phyloP scores from a whole-genome alignment of 345 rosid genomes.

The Pistacia vera region DNA sequence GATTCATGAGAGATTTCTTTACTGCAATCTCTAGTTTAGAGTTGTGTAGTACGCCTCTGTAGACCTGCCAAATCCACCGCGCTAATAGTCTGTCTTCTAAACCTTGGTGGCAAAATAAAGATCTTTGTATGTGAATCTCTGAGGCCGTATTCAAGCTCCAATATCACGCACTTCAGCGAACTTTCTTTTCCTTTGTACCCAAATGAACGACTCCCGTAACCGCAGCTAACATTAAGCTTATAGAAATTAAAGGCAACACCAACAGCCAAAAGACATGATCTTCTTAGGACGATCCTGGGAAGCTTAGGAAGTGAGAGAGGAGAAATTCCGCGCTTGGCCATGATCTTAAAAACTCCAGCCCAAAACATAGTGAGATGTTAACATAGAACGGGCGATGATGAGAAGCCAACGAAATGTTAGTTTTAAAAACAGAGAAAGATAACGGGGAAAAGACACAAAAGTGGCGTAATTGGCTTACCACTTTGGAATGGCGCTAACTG shows the following conservation, averaged over 20 bases:
- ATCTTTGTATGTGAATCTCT: conserved; percentile 64
- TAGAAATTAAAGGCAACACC: conserved; percentile 49
- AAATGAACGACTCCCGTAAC: conserved; percentile 24
- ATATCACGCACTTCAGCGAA: conserved; percentile 69
- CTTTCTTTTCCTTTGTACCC: conserved; percentile 47
- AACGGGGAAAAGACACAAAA: conserved; percentile 37
- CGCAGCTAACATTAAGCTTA: conserved; percentile 22
- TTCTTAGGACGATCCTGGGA: conserved; percentile 44
- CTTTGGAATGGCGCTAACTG: conserved; percentile 39
- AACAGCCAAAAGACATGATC: conserved; percentile 39
- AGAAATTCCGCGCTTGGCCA: conserved; percentile 41
- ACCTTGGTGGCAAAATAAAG: conserved; percentile 62
- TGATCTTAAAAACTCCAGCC: conserved; percentile 72
- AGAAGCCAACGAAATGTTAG: conserved; percentile 65
- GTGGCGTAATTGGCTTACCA: conserved; percentile 42
- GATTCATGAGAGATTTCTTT: conserved; percentile 70
- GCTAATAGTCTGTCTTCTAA: conserved; percentile 54
- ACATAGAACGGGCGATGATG: conserved; percentile 50
- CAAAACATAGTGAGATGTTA: conserved; percentile 46
- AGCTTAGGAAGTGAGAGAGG: conserved; percentile 60
- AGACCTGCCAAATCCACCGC: conserved; percentile 72
- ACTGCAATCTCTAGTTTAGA: conserved; percentile 56
- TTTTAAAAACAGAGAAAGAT: conserved; percentile 40
- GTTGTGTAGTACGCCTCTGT: conserved; percentile 51
- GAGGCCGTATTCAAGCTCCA: conserved; percentile 68